These are phyloP conservation scores for Sisymbrium altissimum DNA, from an alignment of 345 rosid species.

Conservation along the genomic window DNA sequence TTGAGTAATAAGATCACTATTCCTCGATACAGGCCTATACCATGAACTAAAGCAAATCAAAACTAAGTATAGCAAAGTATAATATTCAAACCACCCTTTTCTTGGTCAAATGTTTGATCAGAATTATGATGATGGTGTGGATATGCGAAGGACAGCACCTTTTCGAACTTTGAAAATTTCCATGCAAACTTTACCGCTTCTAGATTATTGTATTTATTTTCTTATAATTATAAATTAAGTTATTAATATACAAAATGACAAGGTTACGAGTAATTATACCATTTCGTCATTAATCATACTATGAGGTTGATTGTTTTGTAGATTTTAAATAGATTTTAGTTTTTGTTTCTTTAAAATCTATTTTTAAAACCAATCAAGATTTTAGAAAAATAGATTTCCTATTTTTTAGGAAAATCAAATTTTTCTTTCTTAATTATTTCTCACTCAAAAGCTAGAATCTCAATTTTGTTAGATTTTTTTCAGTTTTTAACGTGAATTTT, in stretches of 20 bases:
- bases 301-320: too few species aligned
- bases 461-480: too few species aligned
- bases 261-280: not conserved
- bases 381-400: too few species aligned
- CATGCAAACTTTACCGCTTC: conserved; percentile 8
- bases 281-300: too few species aligned
- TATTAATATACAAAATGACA: not conserved
- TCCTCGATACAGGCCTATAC: not conserved
- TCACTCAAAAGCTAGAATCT: too few species aligned
- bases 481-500: too few species aligned
- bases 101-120: conserved; percentile 17
- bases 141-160: not conserved
- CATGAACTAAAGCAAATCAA: not conserved
- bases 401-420: too few species aligned
- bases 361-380: too few species aligned
- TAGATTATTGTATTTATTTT: not conserved
- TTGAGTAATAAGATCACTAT: not conserved
- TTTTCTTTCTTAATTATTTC: too few species aligned
- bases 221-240: not conserved
- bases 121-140: conserved; percentile 7
- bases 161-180: conserved; percentile 18
- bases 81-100: not conserved
- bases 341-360: too few species aligned
- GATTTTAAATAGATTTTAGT: too few species aligned
- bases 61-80: not conserved